These are phyloP conservation scores for Glycine tomentella DNA, from an alignment of 306 rosid species.

Conservation along the genomic window DNA sequence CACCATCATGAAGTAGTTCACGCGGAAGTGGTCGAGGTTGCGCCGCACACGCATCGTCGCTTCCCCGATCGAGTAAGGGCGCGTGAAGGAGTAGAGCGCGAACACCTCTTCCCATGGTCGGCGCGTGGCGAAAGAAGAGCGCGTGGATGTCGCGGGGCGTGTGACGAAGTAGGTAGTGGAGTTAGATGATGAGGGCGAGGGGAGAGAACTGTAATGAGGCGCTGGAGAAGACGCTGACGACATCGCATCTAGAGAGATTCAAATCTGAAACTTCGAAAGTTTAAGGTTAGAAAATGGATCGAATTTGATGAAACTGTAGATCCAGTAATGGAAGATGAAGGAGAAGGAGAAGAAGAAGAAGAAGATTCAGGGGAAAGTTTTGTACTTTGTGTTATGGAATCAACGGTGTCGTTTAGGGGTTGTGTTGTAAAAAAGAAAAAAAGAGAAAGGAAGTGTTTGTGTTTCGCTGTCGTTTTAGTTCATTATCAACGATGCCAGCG, in stretches of 20 bases:
- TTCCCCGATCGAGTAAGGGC: constrained; percentile 59
- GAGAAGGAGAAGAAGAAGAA: neutral
- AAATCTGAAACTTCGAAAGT: too few relatives aligned
- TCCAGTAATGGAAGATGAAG: neutral
- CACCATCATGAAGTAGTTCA: constrained; percentile 63
- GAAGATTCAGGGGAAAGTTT: constrained; percentile 32
- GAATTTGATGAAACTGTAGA: neutral
- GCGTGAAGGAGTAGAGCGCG: constrained; percentile 64
- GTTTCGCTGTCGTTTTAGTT: constrained; percentile 40
- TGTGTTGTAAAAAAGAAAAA: neutral
- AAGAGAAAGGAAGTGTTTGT: neutral
- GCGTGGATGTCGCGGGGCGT: constrained; percentile 35
- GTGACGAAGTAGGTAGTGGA: constrained; percentile 36
- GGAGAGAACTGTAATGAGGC: constrained; percentile 46
- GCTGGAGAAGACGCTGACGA: constrained; percentile 58
- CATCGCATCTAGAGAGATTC: constrained; percentile 25
- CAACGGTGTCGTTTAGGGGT: constrained; percentile 38
- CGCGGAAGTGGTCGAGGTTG: constrained; percentile 71
- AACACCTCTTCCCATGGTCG: constrained; percentile 81
- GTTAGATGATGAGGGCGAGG: constrained; percentile 44
- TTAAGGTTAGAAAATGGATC: neutral
- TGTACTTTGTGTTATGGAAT: neutral
- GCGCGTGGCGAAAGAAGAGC: constrained; percentile 49
- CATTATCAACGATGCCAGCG: constrained; percentile 42
- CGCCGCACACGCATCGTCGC: constrained; percentile 60